phyloP scores from a whole-genome alignment of 345 rosid genomes.

The Camelina laxa region DNA sequence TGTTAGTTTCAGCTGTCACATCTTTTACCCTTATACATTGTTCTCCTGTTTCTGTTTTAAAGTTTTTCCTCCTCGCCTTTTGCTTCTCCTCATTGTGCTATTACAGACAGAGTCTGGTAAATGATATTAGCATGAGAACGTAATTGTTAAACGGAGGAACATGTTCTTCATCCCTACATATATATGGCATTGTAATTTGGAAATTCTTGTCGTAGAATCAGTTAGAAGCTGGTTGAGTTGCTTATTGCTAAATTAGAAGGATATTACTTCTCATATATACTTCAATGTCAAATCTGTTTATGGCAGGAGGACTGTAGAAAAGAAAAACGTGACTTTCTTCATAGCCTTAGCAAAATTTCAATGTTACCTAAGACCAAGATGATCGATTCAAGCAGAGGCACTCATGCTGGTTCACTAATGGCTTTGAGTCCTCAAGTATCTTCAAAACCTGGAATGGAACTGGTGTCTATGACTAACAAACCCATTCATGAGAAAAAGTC shows the following conservation, averaged over 20 bases:
- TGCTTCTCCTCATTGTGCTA: not conserved
- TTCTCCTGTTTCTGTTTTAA: conserved; percentile 1
- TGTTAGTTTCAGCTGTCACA: not conserved
- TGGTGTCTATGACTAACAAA: conserved; percentile 52
- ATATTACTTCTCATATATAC: not conserved
- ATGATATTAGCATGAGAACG: conserved; percentile 12
- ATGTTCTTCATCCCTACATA: not conserved
- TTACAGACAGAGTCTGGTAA: not conserved
- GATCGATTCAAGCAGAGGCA: conserved; percentile 44
- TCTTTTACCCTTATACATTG: not conserved
- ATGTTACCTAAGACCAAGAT: conserved; percentile 65
- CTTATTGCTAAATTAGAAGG: conserved; percentile 14
- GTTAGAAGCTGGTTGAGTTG: conserved; percentile 21
- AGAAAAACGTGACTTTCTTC: conserved; percentile 83
- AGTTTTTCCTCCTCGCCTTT: not conserved
- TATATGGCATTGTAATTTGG: conserved; percentile 8
- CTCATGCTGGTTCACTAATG: conserved; percentile 54
- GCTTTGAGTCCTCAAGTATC: conserved; percentile 66
- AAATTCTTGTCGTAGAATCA: not conserved
- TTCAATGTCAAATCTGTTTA: not conserved
- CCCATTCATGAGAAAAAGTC: conserved; percentile 71
- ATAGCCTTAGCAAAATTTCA: conserved; percentile 76
- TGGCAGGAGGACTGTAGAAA: conserved; percentile 87
- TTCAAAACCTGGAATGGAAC: conserved; percentile 54
- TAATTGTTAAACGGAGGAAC: not conserved